These are phyloP conservation scores for Phaffomyces thermotolerans DNA, from an alignment of 805 yeast genomes.

Conservation along the genomic window DNA sequence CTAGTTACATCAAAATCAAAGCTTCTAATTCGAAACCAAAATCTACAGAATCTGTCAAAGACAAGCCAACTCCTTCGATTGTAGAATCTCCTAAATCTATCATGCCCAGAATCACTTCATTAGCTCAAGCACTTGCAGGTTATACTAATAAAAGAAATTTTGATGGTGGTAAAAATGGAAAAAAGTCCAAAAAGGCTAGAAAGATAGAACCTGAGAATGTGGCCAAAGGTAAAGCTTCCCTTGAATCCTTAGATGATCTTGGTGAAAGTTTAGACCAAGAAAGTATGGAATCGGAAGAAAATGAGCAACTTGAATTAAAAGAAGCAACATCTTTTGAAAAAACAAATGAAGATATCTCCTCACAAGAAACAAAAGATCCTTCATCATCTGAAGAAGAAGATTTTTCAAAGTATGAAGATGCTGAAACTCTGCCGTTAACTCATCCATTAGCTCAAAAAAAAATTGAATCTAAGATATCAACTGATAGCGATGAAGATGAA, in stretches of 20 bases:
- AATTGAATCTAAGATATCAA: conserved; percentile 8
- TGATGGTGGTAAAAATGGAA: conserved; percentile 12
- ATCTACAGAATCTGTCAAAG: not conserved
- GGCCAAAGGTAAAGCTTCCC: conserved; percentile 1
- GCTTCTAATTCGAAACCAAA: conserved; percentile 4
- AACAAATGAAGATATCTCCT: too few species aligned
- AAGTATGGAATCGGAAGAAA: conserved; percentile 13
- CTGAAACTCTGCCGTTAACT: conserved; percentile 6
- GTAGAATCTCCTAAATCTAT: conserved; percentile 3
- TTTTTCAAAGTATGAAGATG: conserved; percentile 15
- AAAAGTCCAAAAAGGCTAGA: conserved; percentile 22
- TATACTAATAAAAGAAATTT: conserved; percentile 20
- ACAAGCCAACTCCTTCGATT: not conserved
- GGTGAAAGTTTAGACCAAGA: conserved; percentile 28
- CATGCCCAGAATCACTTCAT: conserved; percentile 10
- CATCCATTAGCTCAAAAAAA: conserved; percentile 20
- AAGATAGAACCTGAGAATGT: conserved; percentile 5
- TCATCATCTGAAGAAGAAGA: conserved; percentile 14
- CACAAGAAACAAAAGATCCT: not conserved
- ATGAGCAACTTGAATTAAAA: conserved; percentile 9
- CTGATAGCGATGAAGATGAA: conserved; percentile 21
- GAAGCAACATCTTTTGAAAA: too few species aligned
- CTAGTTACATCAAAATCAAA: conserved; percentile 37
- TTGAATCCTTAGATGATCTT: conserved; percentile 17
- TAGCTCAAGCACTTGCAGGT: conserved; percentile 22